Percentiles rank a stretch among this genome's conserved stretches.
Conservation (phyloP, 345 rosid species). For the Tarenaya hassleriana region DNA sequence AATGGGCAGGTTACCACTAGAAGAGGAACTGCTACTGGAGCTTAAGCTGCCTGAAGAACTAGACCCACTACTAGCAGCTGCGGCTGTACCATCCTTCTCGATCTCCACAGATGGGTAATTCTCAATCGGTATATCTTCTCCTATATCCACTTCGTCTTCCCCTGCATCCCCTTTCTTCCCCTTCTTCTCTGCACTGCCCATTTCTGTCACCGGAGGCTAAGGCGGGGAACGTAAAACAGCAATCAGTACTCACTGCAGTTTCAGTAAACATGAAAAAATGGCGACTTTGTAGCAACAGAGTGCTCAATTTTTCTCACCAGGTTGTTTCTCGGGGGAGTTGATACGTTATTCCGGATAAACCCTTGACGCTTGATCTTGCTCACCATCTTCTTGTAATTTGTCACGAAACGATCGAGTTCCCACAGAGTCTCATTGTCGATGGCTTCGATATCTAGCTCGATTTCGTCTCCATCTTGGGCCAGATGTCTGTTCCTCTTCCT, state of each 20-base stretch:
- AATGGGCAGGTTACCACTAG: constrained; percentile 41
- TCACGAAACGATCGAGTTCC: constrained; percentile 78
- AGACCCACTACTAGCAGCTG: constrained; percentile 36
- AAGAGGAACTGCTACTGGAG: constrained; percentile 62
- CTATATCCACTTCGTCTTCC: constrained; percentile 81
- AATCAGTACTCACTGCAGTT: neutral
- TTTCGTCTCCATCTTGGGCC: constrained; percentile 76
- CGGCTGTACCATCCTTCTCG: constrained; percentile 53
- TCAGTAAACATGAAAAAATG: constrained; percentile 17
- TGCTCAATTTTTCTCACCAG: constrained; percentile 12
- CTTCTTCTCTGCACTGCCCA: constrained; percentile 43
- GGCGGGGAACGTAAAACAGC: neutral
- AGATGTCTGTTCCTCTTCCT: constrained; percentile 61
- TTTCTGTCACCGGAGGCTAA: constrained; percentile 31
- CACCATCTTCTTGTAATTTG: constrained; percentile 65
- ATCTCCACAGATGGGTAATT: constrained; percentile 75
- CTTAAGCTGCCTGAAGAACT: constrained; percentile 35
- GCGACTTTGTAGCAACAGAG: neutral
- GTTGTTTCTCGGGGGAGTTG: constrained; percentile 19
- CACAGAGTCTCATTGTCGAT: constrained; percentile 65
- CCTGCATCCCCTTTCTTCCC: constrained; percentile 58
- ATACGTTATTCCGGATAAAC: constrained; percentile 15
- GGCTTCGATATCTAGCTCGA: constrained; percentile 68
- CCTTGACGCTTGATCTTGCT: constrained; percentile 72
- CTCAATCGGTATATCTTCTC: constrained; percentile 65